Percentiles rank a stretch among this genome's conserved stretches.
These are phyloP conservation scores for Fusarium lateritium DNA, from an alignment of 2,329 filamentous ascomycete genomes.

Conservation along the genomic window DNA sequence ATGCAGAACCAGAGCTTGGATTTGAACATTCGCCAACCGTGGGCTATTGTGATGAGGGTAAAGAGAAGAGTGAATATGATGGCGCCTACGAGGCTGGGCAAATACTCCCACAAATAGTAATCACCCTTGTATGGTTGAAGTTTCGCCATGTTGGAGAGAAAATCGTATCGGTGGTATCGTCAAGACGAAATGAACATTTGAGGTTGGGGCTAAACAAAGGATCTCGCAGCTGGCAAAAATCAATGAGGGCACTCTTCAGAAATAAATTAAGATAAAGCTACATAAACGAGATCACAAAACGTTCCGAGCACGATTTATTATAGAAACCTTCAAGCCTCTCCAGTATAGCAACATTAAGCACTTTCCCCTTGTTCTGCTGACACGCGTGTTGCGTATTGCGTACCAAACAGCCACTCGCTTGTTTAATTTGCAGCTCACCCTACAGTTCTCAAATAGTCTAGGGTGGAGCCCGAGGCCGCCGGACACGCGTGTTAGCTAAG, in stretches of 20 bases:
- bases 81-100: slow-evolving; percentile 62
- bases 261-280: not conserved
- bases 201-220: no score
- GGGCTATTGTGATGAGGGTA: slow-evolving; percentile 55
- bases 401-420: not conserved
- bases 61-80: slow-evolving; percentile 63
- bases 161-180: not conserved
- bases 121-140: slow-evolving; percentile 21
- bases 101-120: slow-evolving; percentile 48
- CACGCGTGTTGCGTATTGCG: slow-evolving; percentile 35
- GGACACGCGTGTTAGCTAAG: slow-evolving; percentile 42
- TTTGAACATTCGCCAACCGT: slow-evolving; percentile 59
- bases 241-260: not conserved
- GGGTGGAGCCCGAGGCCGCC: not conserved
- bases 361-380: not conserved
- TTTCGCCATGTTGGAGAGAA: slow-evolving; percentile 3
- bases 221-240: rapidly evolving
- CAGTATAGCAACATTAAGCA: rapidly evolving
- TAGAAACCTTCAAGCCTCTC: rapidly evolving
- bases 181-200: rapidly evolving
- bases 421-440: not conserved
- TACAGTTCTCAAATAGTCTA: not conserved
- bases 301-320: not conserved
- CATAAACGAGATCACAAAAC: not conserved
- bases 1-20: slow-evolving; percentile 65